Percentiles rank a stretch among this genome's conserved stretches.
Evolutionary conservation across 75 land plant species (phyloP).

Genomic region (Selaginella moellendorffii): DNA sequence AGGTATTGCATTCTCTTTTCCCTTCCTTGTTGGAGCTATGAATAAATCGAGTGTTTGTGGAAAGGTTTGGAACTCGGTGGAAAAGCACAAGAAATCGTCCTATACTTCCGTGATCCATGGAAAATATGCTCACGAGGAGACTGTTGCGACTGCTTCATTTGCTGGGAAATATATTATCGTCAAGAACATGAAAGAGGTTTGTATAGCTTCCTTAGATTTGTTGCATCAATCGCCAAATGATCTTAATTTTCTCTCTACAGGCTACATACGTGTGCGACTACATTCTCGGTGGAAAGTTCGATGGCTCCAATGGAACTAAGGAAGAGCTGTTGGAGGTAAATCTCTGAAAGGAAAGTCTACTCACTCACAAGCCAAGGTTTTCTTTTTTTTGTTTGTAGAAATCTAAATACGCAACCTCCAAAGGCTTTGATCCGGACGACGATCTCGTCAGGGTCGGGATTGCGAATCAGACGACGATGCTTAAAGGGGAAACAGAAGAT

Average conservation of each 20-base stretch:
- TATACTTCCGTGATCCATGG: slow-evolving; percentile 92
- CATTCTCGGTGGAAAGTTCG: slow-evolving; percentile 67
- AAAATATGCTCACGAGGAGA: slow-evolving; percentile 88
- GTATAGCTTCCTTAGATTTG: no score
- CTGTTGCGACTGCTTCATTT: slow-evolving; percentile 89
- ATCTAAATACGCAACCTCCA: slow-evolving; percentile 67
- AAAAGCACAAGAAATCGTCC: slow-evolving; percentile 83
- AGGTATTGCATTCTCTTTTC: slow-evolving; percentile 29
- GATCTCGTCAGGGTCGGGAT: slow-evolving; percentile 72
- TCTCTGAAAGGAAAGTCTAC: no score
- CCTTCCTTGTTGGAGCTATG: background rate
- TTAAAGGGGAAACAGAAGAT: slow-evolving; percentile 92
- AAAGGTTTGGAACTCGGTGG: slow-evolving; percentile 95
- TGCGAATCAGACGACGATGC: slow-evolving; percentile 97
- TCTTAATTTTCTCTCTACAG: slow-evolving; percentile 23
- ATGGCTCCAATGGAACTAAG: slow-evolving; percentile 85
- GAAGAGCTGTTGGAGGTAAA: slow-evolving; percentile 66
- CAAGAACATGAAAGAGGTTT: slow-evolving; percentile 73
- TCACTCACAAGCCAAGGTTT: background rate
- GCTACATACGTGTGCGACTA: slow-evolving; percentile 87
- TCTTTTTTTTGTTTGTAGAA: slow-evolving; percentile 33
- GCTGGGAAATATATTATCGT: slow-evolving; percentile 75
- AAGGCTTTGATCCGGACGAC: slow-evolving; percentile 72
- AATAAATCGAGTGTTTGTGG: background rate
- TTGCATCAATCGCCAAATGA: background rate